Conservation (phyloP, 257 asterid species). For the Solanum stenotomum region DNA sequence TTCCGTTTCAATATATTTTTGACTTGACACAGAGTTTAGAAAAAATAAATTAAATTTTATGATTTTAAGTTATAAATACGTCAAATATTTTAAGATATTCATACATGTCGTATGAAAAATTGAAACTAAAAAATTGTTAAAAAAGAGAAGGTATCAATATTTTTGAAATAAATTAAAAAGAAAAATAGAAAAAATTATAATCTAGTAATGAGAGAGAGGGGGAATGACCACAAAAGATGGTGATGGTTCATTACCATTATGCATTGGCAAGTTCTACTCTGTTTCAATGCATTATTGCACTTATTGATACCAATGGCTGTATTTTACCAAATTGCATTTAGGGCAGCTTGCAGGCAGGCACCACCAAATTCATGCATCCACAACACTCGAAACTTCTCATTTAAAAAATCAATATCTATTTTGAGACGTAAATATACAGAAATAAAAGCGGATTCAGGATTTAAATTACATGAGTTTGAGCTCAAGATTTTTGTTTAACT, state of each 20-base stretch:
- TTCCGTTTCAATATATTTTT: too few species aligned
- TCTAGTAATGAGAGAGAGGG: background rate
- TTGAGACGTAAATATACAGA: background rate
- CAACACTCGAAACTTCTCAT: background rate
- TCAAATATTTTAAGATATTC: too few species aligned
- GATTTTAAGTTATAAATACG: too few species aligned
- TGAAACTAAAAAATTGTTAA: too few species aligned
- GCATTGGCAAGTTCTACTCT: background rate
- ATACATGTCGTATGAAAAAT: too few species aligned
- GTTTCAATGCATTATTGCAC: conserved; percentile 2
- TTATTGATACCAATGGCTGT: background rate
- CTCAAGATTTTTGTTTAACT: background rate
- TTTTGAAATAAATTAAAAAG: background rate
- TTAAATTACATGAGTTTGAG: background rate
- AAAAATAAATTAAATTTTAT: too few species aligned
- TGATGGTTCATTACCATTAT: conserved; percentile 2
- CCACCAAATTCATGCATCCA: background rate
- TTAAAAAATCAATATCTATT: background rate
- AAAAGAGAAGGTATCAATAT: too few species aligned
- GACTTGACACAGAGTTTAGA: too few species aligned
- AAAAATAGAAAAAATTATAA: background rate
- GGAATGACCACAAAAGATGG: conserved; percentile 10
- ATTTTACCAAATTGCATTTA: background rate
- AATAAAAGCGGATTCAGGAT: background rate
- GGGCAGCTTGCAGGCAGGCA: background rate